phyloP scores from a whole-genome alignment of 2,329 filamentous ascomycete species.

The Didymella pinodella region DNA sequence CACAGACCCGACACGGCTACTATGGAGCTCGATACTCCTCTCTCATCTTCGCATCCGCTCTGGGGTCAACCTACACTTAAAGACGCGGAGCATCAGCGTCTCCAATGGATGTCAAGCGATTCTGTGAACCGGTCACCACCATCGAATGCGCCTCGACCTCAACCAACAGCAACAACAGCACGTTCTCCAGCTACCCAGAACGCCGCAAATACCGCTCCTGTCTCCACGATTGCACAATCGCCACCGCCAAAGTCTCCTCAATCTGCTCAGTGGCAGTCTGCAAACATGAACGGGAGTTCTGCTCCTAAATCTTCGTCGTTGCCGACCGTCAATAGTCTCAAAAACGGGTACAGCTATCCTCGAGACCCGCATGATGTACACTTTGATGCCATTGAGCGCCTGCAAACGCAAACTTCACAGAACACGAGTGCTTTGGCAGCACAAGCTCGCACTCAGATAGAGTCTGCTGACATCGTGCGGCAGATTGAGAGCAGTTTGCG shows the following conservation, averaged over 20 bases:
- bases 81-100: constrained; percentile 29
- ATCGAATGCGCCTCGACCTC: not conserved
- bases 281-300: constrained; percentile 23
- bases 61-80: constrained; percentile 29
- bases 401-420: constrained; percentile 59
- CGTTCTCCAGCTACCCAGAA: constrained; percentile 26
- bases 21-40: constrained; percentile 42
- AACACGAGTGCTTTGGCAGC: constrained; percentile 52
- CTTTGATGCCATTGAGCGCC: constrained; percentile 53
- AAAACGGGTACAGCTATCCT: constrained; percentile 43
- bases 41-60: constrained; percentile 22
- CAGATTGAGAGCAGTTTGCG: constrained; percentile 50
- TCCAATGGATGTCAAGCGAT: constrained; percentile 32
- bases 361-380: constrained; percentile 40
- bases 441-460: constrained; percentile 44
- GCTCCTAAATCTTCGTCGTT: constrained; percentile 26
- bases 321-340: constrained; percentile 22
- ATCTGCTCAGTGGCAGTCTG: constrained; percentile 23
- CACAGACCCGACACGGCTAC: constrained; percentile 18
- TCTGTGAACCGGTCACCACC: constrained; percentile 26
- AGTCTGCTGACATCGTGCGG: constrained; percentile 37
- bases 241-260: constrained; percentile 26
- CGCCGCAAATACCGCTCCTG: not conserved
- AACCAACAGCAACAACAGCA: constrained; percentile 25
- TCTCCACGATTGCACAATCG: not conserved